A percentile compares a stretch with the other conserved stretches of the same genome.
phyloP scores from a whole-genome alignment of 2,329 filamentous ascomycete species.

The Zymoseptoria brevis region DNA sequence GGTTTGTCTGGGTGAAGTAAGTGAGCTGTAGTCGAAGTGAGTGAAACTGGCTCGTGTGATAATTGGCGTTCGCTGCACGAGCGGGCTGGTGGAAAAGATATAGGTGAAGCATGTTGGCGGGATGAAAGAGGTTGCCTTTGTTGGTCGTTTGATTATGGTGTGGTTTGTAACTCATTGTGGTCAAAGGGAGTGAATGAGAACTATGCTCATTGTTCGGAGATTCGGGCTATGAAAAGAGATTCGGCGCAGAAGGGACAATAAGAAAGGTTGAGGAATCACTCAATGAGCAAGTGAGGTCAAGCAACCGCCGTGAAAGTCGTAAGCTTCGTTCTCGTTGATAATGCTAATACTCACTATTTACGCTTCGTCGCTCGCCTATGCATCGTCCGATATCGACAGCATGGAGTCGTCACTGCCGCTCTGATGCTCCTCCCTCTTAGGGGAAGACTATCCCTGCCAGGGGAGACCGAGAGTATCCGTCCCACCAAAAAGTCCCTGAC shows the following conservation, averaged over 20 bases:
- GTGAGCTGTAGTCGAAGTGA: not conserved
- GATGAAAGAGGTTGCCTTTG: not conserved
- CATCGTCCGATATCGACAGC: not conserved
- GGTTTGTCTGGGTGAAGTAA: not conserved
- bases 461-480: conserved; percentile 6
- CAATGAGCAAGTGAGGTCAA: not conserved
- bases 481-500: conserved; percentile 12
- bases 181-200: not conserved
- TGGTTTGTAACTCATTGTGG: not conserved
- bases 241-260: not conserved
- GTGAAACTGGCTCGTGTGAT: not conserved
- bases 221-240: not conserved
- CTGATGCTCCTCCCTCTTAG: not conserved
- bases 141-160: not conserved
- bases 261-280: too few species aligned
- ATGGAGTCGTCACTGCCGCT: not conserved
- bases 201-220: not conserved
- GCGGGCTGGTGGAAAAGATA: not conserved
- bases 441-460: not conserved
- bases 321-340: not conserved
- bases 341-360: not conserved
- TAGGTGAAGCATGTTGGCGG: not conserved
- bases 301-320: not conserved
- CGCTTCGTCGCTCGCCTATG: not conserved
- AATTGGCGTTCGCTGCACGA: not conserved